Base-by-base conservation (phyloP, 2,329 filamentous ascomycete species). In the Thielaviopsis euricoi region DNA sequence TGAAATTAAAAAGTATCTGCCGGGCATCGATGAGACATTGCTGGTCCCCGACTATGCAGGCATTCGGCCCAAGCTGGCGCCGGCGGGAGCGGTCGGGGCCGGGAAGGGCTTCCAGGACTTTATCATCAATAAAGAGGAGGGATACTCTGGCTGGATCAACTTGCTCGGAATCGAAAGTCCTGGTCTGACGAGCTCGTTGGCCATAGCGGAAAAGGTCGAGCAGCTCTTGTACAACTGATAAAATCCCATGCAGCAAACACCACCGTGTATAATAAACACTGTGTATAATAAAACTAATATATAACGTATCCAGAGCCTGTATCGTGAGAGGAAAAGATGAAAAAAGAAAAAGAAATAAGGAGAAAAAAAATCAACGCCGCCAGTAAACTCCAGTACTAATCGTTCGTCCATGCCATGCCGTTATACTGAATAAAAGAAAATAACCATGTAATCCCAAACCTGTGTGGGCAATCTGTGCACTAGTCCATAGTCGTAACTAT, bases 161-260 rank as follows among this genome's bases (percentile, higher is more conserved):
- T 68, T 97, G 63, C 67, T 97, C 64, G 91, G 89, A 0, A 96
- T 96, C 64, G 91, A 97, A 74, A 95, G 88, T 69, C 91, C 91
- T 0, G 91, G 91, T 4, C 71, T 97, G 69, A 97, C 91, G 52
- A 93, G 87, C 68, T 82, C 79, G 64, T 71, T 97, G 71, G 89
- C 89, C 1, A 91, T 96, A 70, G 90, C 77, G 3, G 87, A 95
- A 66, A 78, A 80, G 74, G 89, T 95, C 0, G 69, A 71, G 50
- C 65, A 68, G 55, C 62, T 82, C 55, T 61, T 81, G 56, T 79
- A 81, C 59, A 69, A 69, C 52, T 51, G 58, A 46, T 21, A 21
- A 37, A 3, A n/a, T n/a, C n/a, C n/a, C n/a, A n/a, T n/a, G n/a
- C n/a, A n/a, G 29, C 9, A 33, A 33, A 26, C 7, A 26, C 25